Base-by-base conservation (phyloP, 2,329 filamentous ascomycete species). In the Aspergillus versicolor region DNA sequence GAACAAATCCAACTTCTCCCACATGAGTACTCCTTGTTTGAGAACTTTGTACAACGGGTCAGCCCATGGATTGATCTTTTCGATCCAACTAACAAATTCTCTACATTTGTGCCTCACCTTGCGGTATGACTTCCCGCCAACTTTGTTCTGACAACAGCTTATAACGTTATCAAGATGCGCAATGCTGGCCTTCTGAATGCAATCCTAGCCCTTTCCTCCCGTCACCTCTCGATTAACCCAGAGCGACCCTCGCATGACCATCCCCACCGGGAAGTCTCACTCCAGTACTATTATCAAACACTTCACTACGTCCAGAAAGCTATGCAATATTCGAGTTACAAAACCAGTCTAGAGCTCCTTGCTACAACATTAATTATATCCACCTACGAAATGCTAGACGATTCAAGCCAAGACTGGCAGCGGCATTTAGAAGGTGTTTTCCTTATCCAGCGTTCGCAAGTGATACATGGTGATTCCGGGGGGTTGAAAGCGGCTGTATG, bases 301-400 rank as follows among this genome's bases (percentile, higher is more conserved):
- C 72, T 88, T 0, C 82, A 84, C 49, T 88, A 87, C 59, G 73
- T 87, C 0, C 83, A 84, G 49, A 80, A 81, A 37, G 83, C 85
- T 0, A 80, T 88, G 69, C 77, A 81, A 11, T 84, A 84, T 61
- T 75, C 80, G 1, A 81, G 79, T 0, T 88, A 87, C 64, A 82
- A 81, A 5, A 79, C 78, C 46, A 84, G 81, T 27, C 76, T 77
- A 12, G 85, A 88, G 64, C 73, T 88, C 0, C 76, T 86, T 27
- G 81, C 82, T 0, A 88, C 84, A 0, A 80, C 83, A 0, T 72
- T 87, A 0, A 76, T 87, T 15, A 82, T 88, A 30, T 85, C 82
- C 12, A 84, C 83, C 0, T 88, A 87, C 61, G 85, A 88, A 68
- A 88, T 88, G 85, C 79, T 87, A n/a, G 82, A 85, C 52, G 81